Evolutionary conservation across 2,329 filamentous ascomycete genomes (phyloP), one percentile per base, ranked within the genome.

Genomic region (Ascochyta pisi): DNA sequence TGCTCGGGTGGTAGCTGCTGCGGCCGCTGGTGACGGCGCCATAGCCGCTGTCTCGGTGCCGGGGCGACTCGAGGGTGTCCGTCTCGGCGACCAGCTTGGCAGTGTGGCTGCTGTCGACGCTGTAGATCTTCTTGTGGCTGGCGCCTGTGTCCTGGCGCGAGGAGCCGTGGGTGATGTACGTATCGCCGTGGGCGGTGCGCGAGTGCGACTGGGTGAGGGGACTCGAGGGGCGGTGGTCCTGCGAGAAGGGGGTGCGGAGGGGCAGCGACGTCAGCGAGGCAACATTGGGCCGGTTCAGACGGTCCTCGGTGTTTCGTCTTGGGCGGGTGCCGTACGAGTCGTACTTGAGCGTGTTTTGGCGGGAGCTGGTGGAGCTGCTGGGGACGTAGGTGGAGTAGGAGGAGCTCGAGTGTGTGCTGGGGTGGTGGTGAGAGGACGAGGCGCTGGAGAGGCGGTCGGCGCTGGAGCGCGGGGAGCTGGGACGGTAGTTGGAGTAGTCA

Each of bases 61-160:
- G 66, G 10, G 65, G 58, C 4, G 68, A 72, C 57, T 78, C 76
- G 29, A 74, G 38, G 8, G 73, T 51, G 31, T 78, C 73, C 38
- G 70, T 69, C 46, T 76, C 75, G n/a, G 73, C 70, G 19, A 74
- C 68, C 31, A 75, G 65, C 62, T 70, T 71, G 26, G 73, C 67
- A 10, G 71, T 64, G 48, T 76, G 73, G 57, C 74, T 73, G 49
- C 81, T 77, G 47, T 81, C 79, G 10, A 82, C 76, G 58, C 77
- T 80, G 67, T 82, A 82, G 23, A 82, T 70, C 62, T 79, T 80
- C 66, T 79, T 81, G 61, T 81, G 78, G 27, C 76, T 73, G 6
- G 64, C 60, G 29, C 37, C 39, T 23, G 19, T 24, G 31, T 54
- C 44, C 22, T 44, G 51, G 19, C 69, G 67, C 23, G 69, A 60